A percentile compares a stretch with the other conserved stretches of the same genome.
phyloP scores from a whole-genome alignment of 2,329 filamentous ascomycete species.

The Colletotrichum zoysiae region DNA sequence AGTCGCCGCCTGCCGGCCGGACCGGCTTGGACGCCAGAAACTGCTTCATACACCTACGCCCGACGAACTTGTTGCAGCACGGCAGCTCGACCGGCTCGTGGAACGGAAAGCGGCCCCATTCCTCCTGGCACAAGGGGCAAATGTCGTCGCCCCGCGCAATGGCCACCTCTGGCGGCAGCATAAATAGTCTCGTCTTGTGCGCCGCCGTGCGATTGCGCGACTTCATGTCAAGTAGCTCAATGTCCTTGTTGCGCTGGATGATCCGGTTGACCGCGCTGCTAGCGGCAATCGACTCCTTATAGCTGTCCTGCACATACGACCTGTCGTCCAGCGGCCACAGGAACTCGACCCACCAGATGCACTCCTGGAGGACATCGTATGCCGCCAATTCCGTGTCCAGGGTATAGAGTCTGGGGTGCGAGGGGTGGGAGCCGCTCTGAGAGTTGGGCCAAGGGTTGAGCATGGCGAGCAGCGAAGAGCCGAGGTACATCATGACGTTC shows the following conservation, averaged over 20 bases:
- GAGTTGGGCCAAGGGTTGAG: constrained; percentile 35
- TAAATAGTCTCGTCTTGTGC: neutral
- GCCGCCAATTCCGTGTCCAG: constrained; percentile 18
- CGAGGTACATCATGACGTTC: constrained; percentile 28
- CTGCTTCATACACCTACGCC: constrained; percentile 32
- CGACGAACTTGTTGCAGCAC: constrained; percentile 26
- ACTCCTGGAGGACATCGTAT: constrained; percentile 29
- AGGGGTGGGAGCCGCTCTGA: neutral
- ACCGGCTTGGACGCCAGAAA: constrained; percentile 17
- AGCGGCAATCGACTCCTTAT: neutral
- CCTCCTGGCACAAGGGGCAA: constrained; percentile 13
- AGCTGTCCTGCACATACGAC: neutral
- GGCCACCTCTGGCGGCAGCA: neutral
- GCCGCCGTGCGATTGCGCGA: constrained; percentile 14
- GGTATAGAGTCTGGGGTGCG: neutral
- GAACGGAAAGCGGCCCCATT: constrained; percentile 16
- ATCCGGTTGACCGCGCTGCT: neutral
- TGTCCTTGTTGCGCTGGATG: constrained; percentile 26
- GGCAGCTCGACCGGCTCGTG: constrained; percentile 31
- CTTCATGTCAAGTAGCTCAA: constrained; percentile 8
- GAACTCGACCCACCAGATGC: constrained; percentile 30
- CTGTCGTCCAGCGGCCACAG: constrained; percentile 21
- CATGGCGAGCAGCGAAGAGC: constrained; percentile 24
- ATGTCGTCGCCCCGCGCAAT: neutral
- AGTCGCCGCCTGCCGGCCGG: neutral